These are phyloP conservation scores for Ramularia collo-cygni DNA, from an alignment of 2,329 filamentous ascomycete genomes.

Conservation along the genomic window DNA sequence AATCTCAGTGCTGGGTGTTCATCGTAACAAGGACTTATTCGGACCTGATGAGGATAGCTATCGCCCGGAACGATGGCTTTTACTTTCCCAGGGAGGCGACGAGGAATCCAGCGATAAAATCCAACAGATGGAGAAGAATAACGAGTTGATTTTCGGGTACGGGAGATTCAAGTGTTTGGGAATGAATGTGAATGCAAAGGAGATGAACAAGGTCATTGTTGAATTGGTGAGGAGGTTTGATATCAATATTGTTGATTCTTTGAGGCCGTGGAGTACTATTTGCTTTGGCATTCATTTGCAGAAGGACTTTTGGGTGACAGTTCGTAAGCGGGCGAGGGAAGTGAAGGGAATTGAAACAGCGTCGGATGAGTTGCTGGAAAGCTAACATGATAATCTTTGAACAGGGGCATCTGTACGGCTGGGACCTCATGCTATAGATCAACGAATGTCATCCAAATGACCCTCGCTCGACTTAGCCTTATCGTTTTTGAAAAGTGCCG, in stretches of 20 bases:
- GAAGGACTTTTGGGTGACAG: constrained; percentile 2
- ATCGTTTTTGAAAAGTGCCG: no score
- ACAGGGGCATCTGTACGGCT: no score
- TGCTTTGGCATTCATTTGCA: constrained; percentile 9
- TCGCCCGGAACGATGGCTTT: neutral
- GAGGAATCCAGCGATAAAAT: constrained; percentile 8
- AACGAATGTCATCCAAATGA: no score
- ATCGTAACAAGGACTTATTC: constrained; percentile 18
- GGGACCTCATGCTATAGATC: no score
- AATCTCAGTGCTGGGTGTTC: constrained; percentile 18
- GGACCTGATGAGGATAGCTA: constrained; percentile 8
- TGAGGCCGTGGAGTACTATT: constrained; percentile 5
- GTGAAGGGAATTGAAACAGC: no score
- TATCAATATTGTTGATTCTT: constrained; percentile 3
- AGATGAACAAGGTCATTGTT: constrained; percentile 20
- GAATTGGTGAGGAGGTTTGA: constrained; percentile 8
- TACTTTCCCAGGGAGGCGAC: neutral
- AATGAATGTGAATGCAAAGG: constrained; percentile 8
- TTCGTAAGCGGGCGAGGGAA: no score
- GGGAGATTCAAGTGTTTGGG: constrained; percentile 21
- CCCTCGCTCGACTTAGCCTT: no score
- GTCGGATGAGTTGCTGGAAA: no score
- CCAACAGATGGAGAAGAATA: neutral
- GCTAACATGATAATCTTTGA: no score
- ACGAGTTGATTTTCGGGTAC: constrained; percentile 26